Evolutionary conservation across 2,329 filamentous ascomycete genomes (phyloP).

Genomic region (Paraphaeosphaeria minitans): DNA sequence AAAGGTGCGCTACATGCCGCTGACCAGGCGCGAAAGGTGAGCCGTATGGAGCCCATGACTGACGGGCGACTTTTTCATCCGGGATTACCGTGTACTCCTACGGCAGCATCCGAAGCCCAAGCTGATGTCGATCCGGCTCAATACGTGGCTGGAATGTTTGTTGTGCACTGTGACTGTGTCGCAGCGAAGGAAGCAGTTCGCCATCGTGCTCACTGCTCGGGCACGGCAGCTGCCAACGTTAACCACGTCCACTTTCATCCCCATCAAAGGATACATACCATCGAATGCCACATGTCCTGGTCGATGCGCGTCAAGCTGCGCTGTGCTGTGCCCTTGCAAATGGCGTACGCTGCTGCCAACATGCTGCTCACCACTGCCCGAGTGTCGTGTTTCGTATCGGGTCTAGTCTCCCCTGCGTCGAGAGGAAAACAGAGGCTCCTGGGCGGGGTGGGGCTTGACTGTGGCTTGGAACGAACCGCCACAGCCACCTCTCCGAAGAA

Average conservation of each 20-base stretch:
- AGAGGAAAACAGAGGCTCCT: background rate
- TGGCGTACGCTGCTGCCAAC: background rate
- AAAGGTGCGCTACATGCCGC: background rate
- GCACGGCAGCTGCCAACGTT: background rate
- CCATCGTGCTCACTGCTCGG: background rate
- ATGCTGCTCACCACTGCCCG: background rate
- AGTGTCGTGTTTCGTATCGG: background rate
- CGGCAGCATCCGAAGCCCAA: background rate
- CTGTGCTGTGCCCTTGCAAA: background rate
- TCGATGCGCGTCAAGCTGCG: background rate
- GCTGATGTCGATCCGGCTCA: background rate
- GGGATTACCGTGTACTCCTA: background rate
- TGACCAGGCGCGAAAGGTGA: background rate
- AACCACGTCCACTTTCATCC: too few species aligned
- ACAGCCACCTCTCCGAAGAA: background rate
- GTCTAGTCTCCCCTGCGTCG: background rate
- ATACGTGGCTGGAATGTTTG: background rate
- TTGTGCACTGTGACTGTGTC: background rate
- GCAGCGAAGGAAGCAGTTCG: background rate
- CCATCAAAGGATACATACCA: too few species aligned
- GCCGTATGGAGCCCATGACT: background rate
- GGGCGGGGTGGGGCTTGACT: background rate
- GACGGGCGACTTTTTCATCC: background rate
- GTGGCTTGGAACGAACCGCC: conserved; percentile 1
- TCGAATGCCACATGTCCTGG: background rate